phyloP scores from a whole-genome alignment of 257 asterid genomes.

The Nicotiana benthamiana region DNA sequence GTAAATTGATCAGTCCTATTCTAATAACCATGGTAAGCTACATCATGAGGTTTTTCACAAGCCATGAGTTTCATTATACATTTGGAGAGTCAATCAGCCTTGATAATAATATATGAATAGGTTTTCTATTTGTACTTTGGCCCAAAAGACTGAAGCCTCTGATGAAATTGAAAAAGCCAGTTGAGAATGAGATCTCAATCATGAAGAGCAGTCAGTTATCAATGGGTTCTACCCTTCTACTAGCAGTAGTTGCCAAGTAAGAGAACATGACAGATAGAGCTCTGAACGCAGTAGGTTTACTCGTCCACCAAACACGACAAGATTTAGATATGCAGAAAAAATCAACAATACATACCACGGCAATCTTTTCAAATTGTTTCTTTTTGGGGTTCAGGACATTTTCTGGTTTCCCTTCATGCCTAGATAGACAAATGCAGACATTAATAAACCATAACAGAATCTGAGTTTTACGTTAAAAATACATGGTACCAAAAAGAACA shows the following conservation, averaged over 20 bases:
- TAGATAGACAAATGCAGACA: conserved; percentile 16
- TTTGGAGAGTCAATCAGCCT: neutral
- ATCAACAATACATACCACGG: conserved; percentile 46
- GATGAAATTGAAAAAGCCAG: too few relatives aligned
- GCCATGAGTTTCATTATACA: neutral
- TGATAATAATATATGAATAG: neutral
- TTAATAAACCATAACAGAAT: neutral
- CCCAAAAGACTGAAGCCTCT: too few relatives aligned
- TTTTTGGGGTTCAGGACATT: conserved; percentile 92
- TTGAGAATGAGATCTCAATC: too few relatives aligned
- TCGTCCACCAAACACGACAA: neutral
- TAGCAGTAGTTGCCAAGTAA: too few relatives aligned
- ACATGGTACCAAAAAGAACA: neutral
- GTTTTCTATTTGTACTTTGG: too few relatives aligned
- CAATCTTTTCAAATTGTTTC: conserved; percentile 89
- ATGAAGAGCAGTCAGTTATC: too few relatives aligned
- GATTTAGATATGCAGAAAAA: neutral
- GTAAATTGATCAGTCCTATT: neutral
- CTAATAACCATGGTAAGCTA: neutral
- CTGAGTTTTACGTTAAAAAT: neutral
- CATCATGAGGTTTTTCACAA: neutral
- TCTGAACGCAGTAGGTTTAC: neutral
- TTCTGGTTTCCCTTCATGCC: conserved; percentile 82
- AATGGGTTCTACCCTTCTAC: too few relatives aligned
- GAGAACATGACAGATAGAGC: neutral